A percentile compares a stretch with the other conserved stretches of the same genome.
These are phyloP conservation scores for Populus hybrid DNA, from an alignment of 441 rosid genomes.

Conservation along the genomic window DNA sequence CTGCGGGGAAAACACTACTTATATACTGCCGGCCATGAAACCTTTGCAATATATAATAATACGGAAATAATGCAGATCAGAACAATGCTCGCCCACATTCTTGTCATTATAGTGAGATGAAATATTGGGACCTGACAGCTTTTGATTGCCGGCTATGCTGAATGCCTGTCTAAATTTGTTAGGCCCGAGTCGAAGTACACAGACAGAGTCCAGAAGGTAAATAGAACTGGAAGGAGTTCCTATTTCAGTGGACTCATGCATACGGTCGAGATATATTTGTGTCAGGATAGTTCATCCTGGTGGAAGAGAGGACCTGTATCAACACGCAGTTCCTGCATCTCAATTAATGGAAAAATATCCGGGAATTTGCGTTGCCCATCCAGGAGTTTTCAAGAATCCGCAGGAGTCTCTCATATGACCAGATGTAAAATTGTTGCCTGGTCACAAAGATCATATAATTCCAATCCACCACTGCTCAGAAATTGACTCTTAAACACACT, in stretches of 20 bases:
- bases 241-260: slow-evolving; percentile 23
- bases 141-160: slow-evolving; percentile 27
- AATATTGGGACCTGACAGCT: slow-evolving; percentile 20
- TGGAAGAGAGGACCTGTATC: slow-evolving; percentile 46
- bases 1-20: slow-evolving; percentile 9
- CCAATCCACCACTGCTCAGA: slow-evolving; percentile 45
- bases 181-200: slow-evolving; percentile 24
- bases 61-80: slow-evolving; percentile 16
- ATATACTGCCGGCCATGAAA: slow-evolving; percentile 28
- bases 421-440: slow-evolving; percentile 45
- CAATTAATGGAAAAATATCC: slow-evolving; percentile 54
- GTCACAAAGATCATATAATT: slow-evolving; percentile 47
- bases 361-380: slow-evolving; percentile 50
- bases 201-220: slow-evolving; percentile 17
- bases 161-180: slow-evolving; percentile 26
- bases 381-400: slow-evolving; percentile 53
- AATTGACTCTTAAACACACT: slow-evolving; percentile 37
- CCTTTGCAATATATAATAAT: slow-evolving; percentile 12
- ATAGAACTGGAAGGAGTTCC: slow-evolving; percentile 20
- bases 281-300: slow-evolving; percentile 65
- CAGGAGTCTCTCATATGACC: slow-evolving; percentile 40
- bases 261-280: slow-evolving; percentile 31
- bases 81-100: slow-evolving; percentile 1
- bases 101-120: slow-evolving; percentile 10
- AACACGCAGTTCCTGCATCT: slow-evolving; percentile 39